Evolutionary conservation across 2,329 filamentous ascomycete genomes (phyloP), one percentile per base, ranked within the genome.

Genomic region (Drechslerella stenobrocha): DNA sequence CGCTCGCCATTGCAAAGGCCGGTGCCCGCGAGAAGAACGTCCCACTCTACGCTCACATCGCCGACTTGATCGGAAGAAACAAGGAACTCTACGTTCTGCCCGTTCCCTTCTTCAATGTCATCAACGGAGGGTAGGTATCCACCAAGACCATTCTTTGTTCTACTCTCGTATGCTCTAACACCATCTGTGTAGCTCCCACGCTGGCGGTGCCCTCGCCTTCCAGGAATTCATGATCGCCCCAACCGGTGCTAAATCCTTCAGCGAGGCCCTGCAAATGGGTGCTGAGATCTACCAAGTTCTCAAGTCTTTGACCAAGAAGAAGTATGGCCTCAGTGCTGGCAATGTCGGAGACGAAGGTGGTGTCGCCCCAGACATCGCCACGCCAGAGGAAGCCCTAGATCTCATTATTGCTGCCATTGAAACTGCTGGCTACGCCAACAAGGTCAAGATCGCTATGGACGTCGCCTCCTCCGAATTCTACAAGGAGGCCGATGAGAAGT

Each of bases 311-410:
- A 91, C 93, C 79, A 97, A 97, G 89, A 93, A 96, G 89, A 93
- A 89, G 84, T 98, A 98, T 79, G 93, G 93, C 77, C 92, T 96
- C 81, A 96, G 93, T 72, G 93, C 93, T 73, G 93, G 92, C 79
- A 98, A 98, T 79, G 93, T 98, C 73, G 93, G 93, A 80, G 93
- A 98, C 78, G 93, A 98, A 86, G 93, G 93, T 84, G 93, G 93
- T 87, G 93, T 98, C 77, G 93, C 93, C 74, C 93, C 93, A 74
- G 91, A 97, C 85, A 97, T 98, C 77, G 90, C 96, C 83, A 95
- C 89, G 74, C 83, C 93, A 71, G 89, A 95, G 78, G 93, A 98
- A 83, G 93, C 95, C 73, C 89, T 98, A 70, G 89, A 95, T 79
- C 87, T 98, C 76, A 97, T 98, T 81, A 88, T 87, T 73, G 88